Evolutionary conservation across 2,329 filamentous ascomycete species (phyloP), one percentile per base, ranked within the genome.

Genomic region (Fusarium pilosicola): DNA sequence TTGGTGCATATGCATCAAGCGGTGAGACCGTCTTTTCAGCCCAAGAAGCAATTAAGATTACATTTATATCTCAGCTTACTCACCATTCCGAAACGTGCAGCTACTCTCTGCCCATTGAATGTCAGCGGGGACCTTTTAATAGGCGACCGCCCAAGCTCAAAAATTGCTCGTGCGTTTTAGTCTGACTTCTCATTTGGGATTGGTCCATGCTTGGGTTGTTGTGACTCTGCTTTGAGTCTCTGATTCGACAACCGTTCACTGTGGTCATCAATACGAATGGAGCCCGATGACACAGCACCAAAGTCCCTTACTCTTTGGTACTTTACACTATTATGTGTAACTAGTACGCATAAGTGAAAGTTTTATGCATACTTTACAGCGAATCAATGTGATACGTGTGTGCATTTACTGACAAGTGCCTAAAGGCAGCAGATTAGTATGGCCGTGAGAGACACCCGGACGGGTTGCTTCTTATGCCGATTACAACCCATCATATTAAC

Each of bases 81-180:
- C 42, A 26, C 11, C 0, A 6, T 26, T 0, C 24, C 4, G 42
- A 45, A 20, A 20, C 42, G 17, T 30, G 26, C 36, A 28, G 26
- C 36, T n/a, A 10, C 4, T 13, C 26, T 55, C 24, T 8, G 36
- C 5, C 10, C 20, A 15, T 11, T 14, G 3, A n/a, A 0, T 14
- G 52, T 55, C 36, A 55, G 36, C 52, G 20, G 52, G 14, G 24
- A 55, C 18, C 34, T 28, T 55, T n/a, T 7, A n/a, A 14, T 5
- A 5, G 10, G 14, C 7, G 24, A 14, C 14, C 2, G 0, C 17
- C 7, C 26, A 14, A n/a, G 2, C 14, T n/a, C 14, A 3, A 11
- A 10, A 13, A 28, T 18, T 30, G 5, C 17, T 54, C 12, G 20
- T 30, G 7, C 20, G 5, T 8, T 41, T 28, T 1, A 30, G 10